phyloP scores from a whole-genome alignment of 176 grass and related monocot species.

The Aegilops tauschii region DNA sequence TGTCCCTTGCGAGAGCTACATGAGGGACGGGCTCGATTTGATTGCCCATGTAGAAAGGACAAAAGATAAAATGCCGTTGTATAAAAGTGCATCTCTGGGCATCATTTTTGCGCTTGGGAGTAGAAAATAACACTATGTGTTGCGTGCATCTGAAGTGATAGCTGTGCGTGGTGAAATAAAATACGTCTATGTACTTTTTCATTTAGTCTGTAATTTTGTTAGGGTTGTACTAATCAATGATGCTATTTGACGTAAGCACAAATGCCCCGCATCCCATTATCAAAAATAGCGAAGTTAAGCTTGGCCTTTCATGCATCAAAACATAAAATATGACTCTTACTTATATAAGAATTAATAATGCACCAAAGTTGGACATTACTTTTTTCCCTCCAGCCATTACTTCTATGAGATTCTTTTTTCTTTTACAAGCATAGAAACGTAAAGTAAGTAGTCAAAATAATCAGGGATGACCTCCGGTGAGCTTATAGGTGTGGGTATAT shows the following conservation, averaged over 20 bases:
- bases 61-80: not conserved
- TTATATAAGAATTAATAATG: not conserved
- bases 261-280: too few species aligned
- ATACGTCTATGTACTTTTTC: not conserved
- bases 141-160: not conserved
- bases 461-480: too few species aligned
- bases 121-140: not conserved
- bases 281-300: not conserved
- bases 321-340: not conserved
- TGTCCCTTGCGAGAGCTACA: too few species aligned
- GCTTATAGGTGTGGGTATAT: not conserved
- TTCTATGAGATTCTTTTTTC: too few species aligned
- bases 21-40: too few species aligned
- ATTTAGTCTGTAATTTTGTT: too few species aligned
- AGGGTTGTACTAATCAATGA: too few species aligned
- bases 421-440: too few species aligned
- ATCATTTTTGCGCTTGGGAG: not conserved
- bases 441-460: too few species aligned
- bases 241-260: too few species aligned
- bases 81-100: not conserved
- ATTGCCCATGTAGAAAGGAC: not conserved
- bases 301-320: not conserved
- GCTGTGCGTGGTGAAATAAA: too few species aligned
- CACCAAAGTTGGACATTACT: not conserved
- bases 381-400: too few species aligned